Evolutionary conservation across 345 rosid species (phyloP), one percentile per base, ranked within the genome.

Genomic region (Passiflora organensis): DNA sequence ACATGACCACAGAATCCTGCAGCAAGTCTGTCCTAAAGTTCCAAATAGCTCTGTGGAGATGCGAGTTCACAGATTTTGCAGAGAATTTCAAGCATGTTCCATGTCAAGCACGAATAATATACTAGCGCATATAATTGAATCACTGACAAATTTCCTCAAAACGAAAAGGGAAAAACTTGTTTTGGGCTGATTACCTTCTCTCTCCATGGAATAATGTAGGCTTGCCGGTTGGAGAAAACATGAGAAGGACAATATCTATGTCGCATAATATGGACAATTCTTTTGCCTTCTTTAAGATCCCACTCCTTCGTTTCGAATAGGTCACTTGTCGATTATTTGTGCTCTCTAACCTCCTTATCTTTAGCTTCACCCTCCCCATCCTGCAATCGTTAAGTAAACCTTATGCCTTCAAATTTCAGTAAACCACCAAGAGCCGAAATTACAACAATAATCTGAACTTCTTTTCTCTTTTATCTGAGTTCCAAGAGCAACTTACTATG

Each of bases 341-440:
- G 78, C 78, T 85, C 76, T 91, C 96, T 21, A 91, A 78, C 61
- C 86, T 64, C 86, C 83, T 91, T 45, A 91, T 82, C 77, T 80
- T 82, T 57, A 91, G 72, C 80, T 87, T 91, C 16, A 85, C 95
- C 75, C 97, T 82, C 57, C 95, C 98, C 96, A 85, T 87, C 20
- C 13, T 10, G 39, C 60, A 18, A 39, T 39, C 43, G n/a, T 10
- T 10, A 39, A 2, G n/a, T 14, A 39, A 39, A 10, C 43, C 4
- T 4, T 10, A 39, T 10, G 9, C 43, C 43, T 39, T 39, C 14
- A 28, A 28, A 2, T 8, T 28, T 28, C 34, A 28, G 3, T 28
- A 8, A 8, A 28, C 34, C 34, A 28, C 8, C 8, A 28, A 28
- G 34, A 28, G 34, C 34, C 34, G 3, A 28, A 28, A 8, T 28